Evolutionary conservation across 73 alveolate genomes (phyloP).

Genomic region (Paramecium sexaurelia): DNA sequence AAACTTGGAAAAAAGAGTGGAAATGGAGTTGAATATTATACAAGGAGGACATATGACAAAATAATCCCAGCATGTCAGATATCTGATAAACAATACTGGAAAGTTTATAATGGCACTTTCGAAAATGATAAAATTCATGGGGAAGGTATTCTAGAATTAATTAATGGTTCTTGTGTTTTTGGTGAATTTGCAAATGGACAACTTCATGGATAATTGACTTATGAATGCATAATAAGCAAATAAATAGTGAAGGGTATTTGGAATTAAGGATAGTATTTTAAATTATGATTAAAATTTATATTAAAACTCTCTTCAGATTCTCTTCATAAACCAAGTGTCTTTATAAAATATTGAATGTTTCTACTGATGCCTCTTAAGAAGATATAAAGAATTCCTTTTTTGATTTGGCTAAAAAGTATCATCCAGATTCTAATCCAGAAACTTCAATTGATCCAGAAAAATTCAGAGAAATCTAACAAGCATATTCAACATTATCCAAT

Average conservation of each 20-base stretch:
- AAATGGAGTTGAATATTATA: slow-evolving; percentile 11
- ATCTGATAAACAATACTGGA: slow-evolving; percentile 46
- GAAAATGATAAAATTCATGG: slow-evolving; percentile 24
- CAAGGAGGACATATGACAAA: slow-evolving; percentile 12
- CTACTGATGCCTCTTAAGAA: slow-evolving; percentile 74
- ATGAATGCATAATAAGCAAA: slow-evolving; percentile 26
- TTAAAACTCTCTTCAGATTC: not conserved
- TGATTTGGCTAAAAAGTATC: slow-evolving; percentile 82
- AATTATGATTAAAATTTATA: not conserved
- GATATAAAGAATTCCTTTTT: slow-evolving; percentile 80
- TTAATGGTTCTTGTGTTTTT: not conserved
- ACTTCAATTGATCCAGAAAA: slow-evolving; percentile 40
- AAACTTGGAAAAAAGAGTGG: not conserved
- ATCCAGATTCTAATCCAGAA: slow-evolving; percentile 83
- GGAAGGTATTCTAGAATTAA: slow-evolving; percentile 24
- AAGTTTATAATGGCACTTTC: not conserved
- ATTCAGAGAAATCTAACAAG: slow-evolving; percentile 71
- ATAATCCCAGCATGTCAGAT: slow-evolving; percentile 5
- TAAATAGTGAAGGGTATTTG: not conserved
- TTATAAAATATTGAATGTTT: slow-evolving; percentile 77
- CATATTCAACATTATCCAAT: slow-evolving; percentile 64
- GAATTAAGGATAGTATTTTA: not conserved
- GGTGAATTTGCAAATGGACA: not conserved
- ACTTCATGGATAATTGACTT: not conserved
- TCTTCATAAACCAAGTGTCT: slow-evolving; percentile 21